phyloP scores from a whole-genome alignment of 1,139 yeast genomes.

The Fermentozyma sake region DNA sequence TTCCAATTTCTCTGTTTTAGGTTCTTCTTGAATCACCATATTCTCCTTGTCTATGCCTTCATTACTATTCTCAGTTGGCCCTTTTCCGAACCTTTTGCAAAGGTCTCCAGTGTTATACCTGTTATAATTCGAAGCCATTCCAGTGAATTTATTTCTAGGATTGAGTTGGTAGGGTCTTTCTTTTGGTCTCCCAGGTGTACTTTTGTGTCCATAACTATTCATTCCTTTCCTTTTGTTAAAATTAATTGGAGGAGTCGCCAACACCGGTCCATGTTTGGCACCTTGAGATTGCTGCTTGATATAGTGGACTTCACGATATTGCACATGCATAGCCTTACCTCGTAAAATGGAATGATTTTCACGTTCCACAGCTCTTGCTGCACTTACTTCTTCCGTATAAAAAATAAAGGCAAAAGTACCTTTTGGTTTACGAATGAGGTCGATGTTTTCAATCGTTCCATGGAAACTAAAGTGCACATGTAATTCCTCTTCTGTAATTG shows the following conservation, averaged over 20 bases:
- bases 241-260: conserved; percentile 59
- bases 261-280: too few species aligned
- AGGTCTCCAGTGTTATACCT: too few species aligned
- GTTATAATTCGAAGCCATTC: too few species aligned
- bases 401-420: conserved; percentile 70
- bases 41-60: too few species aligned
- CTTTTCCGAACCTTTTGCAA: too few species aligned
- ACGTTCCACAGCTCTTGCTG: conserved; percentile 76
- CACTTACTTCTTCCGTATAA: conserved; percentile 61
- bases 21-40: too few species aligned
- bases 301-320: conserved; percentile 60
- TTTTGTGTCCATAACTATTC: too few species aligned
- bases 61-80: too few species aligned
- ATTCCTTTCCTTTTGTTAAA: conserved; percentile 33
- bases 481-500: conserved; percentile 53
- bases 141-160: too few species aligned
- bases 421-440: conserved; percentile 46
- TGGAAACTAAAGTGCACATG: conserved; percentile 57
- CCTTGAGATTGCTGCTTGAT: conserved; percentile 6
- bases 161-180: too few species aligned
- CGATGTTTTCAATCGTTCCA: conserved; percentile 54
- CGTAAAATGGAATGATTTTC: conserved; percentile 76
- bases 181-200: too few species aligned
- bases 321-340: conserved; percentile 77
- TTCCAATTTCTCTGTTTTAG: too few species aligned